Evolutionary conservation across 2,329 filamentous ascomycete genomes (phyloP).

Genomic region (Colletotrichum sp.): DNA sequence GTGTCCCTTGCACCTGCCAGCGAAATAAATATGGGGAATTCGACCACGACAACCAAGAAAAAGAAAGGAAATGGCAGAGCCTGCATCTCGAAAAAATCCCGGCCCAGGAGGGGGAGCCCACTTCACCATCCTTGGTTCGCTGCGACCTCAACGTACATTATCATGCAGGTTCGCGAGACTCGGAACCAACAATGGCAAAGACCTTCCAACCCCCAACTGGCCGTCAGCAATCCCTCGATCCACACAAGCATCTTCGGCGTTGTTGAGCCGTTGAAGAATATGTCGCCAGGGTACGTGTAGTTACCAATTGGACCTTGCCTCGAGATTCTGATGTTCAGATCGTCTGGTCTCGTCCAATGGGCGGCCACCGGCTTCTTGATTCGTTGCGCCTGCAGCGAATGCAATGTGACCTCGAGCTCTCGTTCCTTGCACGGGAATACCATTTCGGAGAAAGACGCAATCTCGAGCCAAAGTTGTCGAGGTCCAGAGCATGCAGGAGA

Average conservation of each 20-base stretch:
- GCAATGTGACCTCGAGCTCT: not conserved
- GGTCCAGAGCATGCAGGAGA: not conserved
- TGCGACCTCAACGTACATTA: conserved; percentile 10
- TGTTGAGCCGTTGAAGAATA: conserved; percentile 21
- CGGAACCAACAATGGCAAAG: conserved; percentile 18
- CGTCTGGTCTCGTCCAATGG: not conserved
- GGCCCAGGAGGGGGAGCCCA: not conserved
- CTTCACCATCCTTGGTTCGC: not conserved
- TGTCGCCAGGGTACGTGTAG: conserved; percentile 1
- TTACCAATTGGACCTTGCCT: not conserved
- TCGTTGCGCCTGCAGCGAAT: not conserved
- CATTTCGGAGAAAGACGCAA: not conserved
- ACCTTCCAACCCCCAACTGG: not conserved
- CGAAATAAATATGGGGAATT: not conserved
- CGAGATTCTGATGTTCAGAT: not conserved
- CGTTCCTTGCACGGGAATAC: not conserved
- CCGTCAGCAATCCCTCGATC: conserved; percentile 13
- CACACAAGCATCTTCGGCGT: conserved; percentile 17
- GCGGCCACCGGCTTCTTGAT: not conserved
- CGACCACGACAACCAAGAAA: conserved; percentile 4
- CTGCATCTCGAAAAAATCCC: conserved; percentile 18
- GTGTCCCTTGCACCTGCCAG: not conserved
- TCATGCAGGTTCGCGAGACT: conserved; percentile 15
- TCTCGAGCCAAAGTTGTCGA: not conserved
- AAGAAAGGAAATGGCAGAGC: not conserved